phyloP scores from a whole-genome alignment of 31 red algal species.

The Endocladia muricata region DNA sequence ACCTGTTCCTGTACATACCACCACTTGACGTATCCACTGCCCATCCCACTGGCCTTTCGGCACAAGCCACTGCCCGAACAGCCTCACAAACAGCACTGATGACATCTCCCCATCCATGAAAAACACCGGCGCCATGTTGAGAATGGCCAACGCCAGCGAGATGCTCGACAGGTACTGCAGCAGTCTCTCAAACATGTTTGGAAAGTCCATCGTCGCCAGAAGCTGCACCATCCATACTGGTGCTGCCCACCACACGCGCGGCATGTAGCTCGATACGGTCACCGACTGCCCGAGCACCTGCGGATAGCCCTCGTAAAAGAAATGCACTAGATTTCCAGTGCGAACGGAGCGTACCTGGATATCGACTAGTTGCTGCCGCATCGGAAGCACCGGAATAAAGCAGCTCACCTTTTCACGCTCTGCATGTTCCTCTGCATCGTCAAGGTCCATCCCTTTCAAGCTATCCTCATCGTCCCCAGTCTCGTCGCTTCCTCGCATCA shows the following conservation, averaged over 20 bases:
- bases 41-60: neutral
- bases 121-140: conserved; percentile 79
- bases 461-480: too few species aligned
- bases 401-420: neutral
- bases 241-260: conserved; percentile 32
- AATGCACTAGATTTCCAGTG: conserved; percentile 6
- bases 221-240: neutral
- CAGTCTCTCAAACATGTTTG: conserved; percentile 19
- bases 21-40: neutral
- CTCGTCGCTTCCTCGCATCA: neutral
- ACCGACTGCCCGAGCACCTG: conserved; percentile 35
- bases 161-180: conserved; percentile 61
- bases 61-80: neutral
- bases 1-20: conserved; percentile 25
- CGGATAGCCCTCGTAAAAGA: conserved; percentile 56
- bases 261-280: conserved; percentile 57
- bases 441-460: too few species aligned
- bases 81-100: conserved; percentile 17
- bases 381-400: conserved; percentile 35
- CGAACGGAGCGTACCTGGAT: conserved; percentile 3
- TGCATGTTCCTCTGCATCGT: neutral
- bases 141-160: conserved; percentile 49
- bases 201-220: conserved; percentile 30
- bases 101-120: conserved; percentile 71
- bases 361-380: conserved; percentile 48